Percentiles rank a stretch among this genome's conserved stretches.
Evolutionary conservation across 2,329 filamentous ascomycete species (phyloP).

Genomic region (Hypocreales sp.): DNA sequence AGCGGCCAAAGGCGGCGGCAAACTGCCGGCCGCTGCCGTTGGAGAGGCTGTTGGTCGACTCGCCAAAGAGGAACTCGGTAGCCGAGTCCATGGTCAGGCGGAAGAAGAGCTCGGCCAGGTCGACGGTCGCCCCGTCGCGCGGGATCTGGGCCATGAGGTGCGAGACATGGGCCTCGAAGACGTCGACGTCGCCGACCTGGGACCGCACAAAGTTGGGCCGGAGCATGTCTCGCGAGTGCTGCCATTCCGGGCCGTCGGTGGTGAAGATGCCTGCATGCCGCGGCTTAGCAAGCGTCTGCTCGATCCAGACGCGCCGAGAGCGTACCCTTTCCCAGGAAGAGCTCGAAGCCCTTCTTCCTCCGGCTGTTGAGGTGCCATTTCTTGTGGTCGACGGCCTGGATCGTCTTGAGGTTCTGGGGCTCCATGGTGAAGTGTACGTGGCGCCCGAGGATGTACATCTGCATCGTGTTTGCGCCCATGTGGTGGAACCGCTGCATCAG

Average conservation of each 20-base stretch:
- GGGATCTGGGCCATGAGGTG: slow-evolving; percentile 18
- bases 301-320: no score
- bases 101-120: slow-evolving; percentile 40
- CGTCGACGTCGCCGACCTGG: slow-evolving; percentile 8
- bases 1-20: slow-evolving; percentile 17
- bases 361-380: slow-evolving; percentile 16
- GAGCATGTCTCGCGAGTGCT: slow-evolving; percentile 19
- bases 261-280: slow-evolving; percentile 30
- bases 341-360: slow-evolving; percentile 11
- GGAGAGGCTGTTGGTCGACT: slow-evolving; percentile 15
- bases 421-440: slow-evolving; percentile 22
- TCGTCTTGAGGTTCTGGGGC: slow-evolving; percentile 31
- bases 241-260: slow-evolving; percentile 25
- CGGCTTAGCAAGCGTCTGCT: no score
- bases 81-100: slow-evolving; percentile 36
- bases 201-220: slow-evolving; percentile 11
- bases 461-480: no score
- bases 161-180: slow-evolving; percentile 8
- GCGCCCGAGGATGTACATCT: no score
- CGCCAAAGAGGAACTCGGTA: slow-evolving; percentile 42
- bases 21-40: slow-evolving; percentile 8
- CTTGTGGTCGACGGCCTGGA: slow-evolving; percentile 31
- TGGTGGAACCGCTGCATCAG: no score
- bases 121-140: slow-evolving; percentile 9
- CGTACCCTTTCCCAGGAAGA: slow-evolving; percentile 14